Base-by-base conservation (phyloP, 208 protist genomes). In the Phytomonas sp. region DNA sequence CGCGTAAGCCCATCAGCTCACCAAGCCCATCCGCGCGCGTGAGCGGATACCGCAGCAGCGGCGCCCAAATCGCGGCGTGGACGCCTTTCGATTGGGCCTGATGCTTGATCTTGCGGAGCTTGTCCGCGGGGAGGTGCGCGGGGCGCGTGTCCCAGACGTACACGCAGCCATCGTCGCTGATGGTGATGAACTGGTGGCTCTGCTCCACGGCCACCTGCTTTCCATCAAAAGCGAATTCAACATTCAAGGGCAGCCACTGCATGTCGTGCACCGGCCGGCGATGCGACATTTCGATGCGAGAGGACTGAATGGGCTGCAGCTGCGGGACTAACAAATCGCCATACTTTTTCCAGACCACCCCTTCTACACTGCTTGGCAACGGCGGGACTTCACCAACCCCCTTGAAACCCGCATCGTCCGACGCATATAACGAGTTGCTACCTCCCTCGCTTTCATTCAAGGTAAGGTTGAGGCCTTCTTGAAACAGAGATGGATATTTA, bases 51-150 rank as follows among this genome's bases (percentile, higher is more conserved):
- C 74, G 71, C 46, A 90, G 73, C 66, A 97, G 72, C 62, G 92
- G 92, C 60, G 95, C 85, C 90, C 92, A 97, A 62, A 81, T 76
- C 63, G 89, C 81, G 26, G 93, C 86, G 66, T 85, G 71, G 5
- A 81, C 80, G 32, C 66, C 80, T 29, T 72, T 68, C 15, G 74
- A 69, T 64, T 85, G 85, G 70, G 75, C 82, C 71, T 94, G 87
- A 65, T 94, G 88, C 77, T 91, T 91, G 65, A 95, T 86, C 80
- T 97, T 97, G 62, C 92, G 89, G 59, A 93, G 79, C 71, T 95
- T 97, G 70, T 97, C 88, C 40, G 82, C 75, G 43, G 87, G 85
- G 43, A 96, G 78, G 72, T 96, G 75, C 43, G 95, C 86, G 30
- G 88, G 77, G n/a, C 89, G 87, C 29, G 81, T 86, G 65, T 97